Percentiles rank a stretch among this genome's conserved stretches.
These are phyloP conservation scores for Trichoderma sp. DNA, from an alignment of 2,329 filamentous ascomycete species.

Conservation along the genomic window DNA sequence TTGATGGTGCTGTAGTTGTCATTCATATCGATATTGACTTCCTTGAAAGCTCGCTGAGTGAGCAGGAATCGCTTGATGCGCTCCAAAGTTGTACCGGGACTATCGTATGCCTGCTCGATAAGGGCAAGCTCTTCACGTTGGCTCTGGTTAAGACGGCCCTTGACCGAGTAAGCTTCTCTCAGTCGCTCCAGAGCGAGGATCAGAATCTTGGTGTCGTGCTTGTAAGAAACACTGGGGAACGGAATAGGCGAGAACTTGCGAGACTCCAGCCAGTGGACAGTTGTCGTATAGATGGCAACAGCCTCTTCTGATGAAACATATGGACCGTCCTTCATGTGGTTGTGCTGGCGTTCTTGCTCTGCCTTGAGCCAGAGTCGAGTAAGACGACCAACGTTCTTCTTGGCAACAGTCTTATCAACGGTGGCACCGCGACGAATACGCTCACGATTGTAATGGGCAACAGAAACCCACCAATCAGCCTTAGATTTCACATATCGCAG, in stretches of 20 bases:
- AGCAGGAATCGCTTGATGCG: slow-evolving; percentile 97
- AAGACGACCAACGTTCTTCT: slow-evolving; percentile 95
- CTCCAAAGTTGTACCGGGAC: slow-evolving; percentile 91
- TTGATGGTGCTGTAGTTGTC: slow-evolving; percentile 99
- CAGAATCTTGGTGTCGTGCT: slow-evolving; percentile 98
- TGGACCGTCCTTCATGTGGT: slow-evolving; percentile 98
- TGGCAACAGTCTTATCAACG: slow-evolving; percentile 98
- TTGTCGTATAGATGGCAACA: slow-evolving; percentile 98
- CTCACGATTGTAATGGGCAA: slow-evolving; percentile 98
- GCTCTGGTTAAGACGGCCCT: slow-evolving; percentile 93
- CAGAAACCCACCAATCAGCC: slow-evolving; percentile 99
- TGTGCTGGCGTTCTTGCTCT: slow-evolving; percentile 97
- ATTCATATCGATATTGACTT: slow-evolving; percentile 99
- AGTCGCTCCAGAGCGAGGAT: slow-evolving; percentile 92
- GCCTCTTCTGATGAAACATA: slow-evolving; percentile 98
- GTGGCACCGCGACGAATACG: slow-evolving; percentile 94
- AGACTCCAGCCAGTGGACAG: slow-evolving; percentile 97
- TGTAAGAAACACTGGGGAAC: slow-evolving; percentile 98
- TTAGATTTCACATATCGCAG: slow-evolving; percentile 98
- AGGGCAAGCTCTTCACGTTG: slow-evolving; percentile 95
- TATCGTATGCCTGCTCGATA: slow-evolving; percentile 98
- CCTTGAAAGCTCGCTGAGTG: slow-evolving; percentile 97
- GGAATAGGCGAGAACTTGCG: slow-evolving; percentile 98
- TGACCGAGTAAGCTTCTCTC: slow-evolving; percentile 95
- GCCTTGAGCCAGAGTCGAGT: slow-evolving; percentile 97